These are phyloP conservation scores for Purshia tridentata DNA, from an alignment of 306 rosid species.

Conservation along the genomic window DNA sequence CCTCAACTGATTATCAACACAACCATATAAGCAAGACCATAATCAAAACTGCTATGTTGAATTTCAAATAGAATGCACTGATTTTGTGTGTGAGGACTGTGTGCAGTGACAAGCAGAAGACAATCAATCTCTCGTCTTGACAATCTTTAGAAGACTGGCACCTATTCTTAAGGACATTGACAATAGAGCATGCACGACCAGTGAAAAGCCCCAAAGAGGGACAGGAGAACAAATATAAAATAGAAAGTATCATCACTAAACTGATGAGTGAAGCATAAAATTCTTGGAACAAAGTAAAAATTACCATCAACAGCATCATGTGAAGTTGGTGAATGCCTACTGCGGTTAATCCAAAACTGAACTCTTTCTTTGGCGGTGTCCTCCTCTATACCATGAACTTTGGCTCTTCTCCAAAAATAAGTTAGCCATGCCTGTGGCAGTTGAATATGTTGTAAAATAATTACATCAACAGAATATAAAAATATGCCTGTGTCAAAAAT, in stretches of 20 bases:
- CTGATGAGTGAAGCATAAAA: neutral
- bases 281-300: conserved; percentile 8
- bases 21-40: conserved; percentile 13
- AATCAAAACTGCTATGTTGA: neutral
- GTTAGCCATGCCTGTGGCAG: conserved; percentile 89
- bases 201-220: neutral
- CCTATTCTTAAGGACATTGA: no score
- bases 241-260: neutral
- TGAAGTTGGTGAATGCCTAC: conserved; percentile 80
- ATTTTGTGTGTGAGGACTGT: neutral
- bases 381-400: conserved; percentile 80
- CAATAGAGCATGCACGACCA: neutral
- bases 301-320: conserved; percentile 94
- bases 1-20: conserved; percentile 64
- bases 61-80: neutral
- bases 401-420: conserved; percentile 97
- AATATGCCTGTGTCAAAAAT: neutral
- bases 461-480: neutral
- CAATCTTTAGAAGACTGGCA: no score
- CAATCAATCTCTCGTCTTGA: no score
- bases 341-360: conserved; percentile 86
- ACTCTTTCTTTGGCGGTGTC: conserved; percentile 81
- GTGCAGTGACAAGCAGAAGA: neutral
- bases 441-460: neutral
- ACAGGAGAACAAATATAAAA: neutral